Base-by-base conservation (phyloP, 441 rosid genomes). In the Bocquillonia castaneifolia region DNA sequence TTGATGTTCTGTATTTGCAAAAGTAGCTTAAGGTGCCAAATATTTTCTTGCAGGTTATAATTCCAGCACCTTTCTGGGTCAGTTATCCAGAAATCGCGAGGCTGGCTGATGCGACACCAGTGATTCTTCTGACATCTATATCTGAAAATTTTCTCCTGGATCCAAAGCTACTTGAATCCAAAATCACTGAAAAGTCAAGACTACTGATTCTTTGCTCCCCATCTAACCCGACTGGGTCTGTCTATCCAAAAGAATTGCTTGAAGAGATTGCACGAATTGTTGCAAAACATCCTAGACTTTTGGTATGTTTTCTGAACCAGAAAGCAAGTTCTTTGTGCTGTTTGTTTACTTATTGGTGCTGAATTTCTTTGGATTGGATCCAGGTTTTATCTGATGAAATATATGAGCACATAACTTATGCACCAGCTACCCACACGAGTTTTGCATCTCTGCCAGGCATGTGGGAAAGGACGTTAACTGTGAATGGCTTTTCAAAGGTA, bases 401-500 rank as follows among this genome's bases (percentile, higher is more conserved):
- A 67, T 92, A 94, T 66, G 99, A 94, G 70, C 99, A 94, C 77
- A 92, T 94, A 64, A 87, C 92, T 51, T 94, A 92, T 77, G 79
- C 88, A 22, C 99, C 99, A 1, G 92, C 98, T 48, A 85, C 85
- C 40, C 99, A 94, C 65, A 84, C 87, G 37, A 94, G 99, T 81
- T 90, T 94, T 84, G 99, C 99, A 26, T 90, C 97, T 70, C 80
- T 94, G 73, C 98, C 98, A 2, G 85, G 91, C 59, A 90, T 94
- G 99, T 88, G 85, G 80, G 94, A 86, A 66, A 92, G 98, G 82
- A 94, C 99, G 57, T 77, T 94, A 72, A 94, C 98, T 13, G 84
- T 94, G 26, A 94, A 94, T 5, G 99, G 99, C 29, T 94, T 94
- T 80, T 94, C 99, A 14, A 94, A 94, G 98, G 99, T 94, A 82